phyloP scores from a whole-genome alignment of 1,284 basidiomycete genomes.

The Sporisorium sorghi region DNA sequence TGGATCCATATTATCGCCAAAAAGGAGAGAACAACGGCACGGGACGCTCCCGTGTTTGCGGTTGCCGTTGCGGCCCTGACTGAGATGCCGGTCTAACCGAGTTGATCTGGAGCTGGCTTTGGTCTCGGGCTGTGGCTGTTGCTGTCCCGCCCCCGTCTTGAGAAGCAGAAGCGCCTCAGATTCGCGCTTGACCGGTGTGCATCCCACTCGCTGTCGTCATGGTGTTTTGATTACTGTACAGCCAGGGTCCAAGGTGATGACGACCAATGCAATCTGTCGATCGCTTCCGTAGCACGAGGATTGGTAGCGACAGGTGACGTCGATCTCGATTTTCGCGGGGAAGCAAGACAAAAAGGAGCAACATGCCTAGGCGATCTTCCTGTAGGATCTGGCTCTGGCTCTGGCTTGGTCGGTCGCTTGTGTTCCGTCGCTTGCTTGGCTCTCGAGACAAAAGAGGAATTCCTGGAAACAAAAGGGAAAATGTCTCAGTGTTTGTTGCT shows the following conservation, averaged over 20 bases:
- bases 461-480: background rate
- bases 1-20: background rate
- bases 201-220: background rate
- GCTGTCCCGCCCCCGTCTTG: too few species aligned
- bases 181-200: background rate
- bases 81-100: too few species aligned
- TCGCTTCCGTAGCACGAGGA: constrained; percentile 10
- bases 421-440: background rate
- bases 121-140: background rate
- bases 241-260: background rate
- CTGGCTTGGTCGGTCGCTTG: background rate
- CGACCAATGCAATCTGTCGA: constrained; percentile 5
- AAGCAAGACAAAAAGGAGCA: background rate
- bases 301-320: constrained; percentile 3
- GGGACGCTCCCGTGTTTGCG: constrained; percentile 1
- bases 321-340: background rate
- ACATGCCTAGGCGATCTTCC: constrained; percentile 7
- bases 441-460: background rate
- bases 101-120: background rate
- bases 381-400: background rate
- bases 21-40: background rate
- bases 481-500: constrained; percentile 5
- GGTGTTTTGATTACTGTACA: constrained; percentile 1
- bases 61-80: background rate
- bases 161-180: background rate